Percentiles rank a stretch among this genome's conserved stretches.
Conservation (phyloP, 768 basidiomycete genomes). For the Mycena chlorophos region DNA sequence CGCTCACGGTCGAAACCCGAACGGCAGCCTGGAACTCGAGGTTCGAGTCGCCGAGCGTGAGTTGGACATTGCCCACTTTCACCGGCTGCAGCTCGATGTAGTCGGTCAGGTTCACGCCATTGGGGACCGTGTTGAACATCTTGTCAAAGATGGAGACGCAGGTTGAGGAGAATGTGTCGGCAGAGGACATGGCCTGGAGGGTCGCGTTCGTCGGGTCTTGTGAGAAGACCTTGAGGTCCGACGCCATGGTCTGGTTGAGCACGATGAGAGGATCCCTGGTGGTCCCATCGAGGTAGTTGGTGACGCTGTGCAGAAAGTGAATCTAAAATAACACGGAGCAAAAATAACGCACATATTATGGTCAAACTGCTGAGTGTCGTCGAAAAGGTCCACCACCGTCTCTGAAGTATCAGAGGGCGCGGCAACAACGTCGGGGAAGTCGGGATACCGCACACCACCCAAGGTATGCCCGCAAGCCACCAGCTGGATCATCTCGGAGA, state of each 20-base stretch:
- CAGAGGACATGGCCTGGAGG: constrained; percentile 4
- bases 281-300: constrained; percentile 40
- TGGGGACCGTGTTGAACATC: constrained; percentile 28
- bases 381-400: constrained; percentile 38
- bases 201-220: constrained; percentile 23
- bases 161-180: constrained; percentile 12
- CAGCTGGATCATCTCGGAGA: constrained; percentile 51
- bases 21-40: constrained; percentile 19
- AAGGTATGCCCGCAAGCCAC: constrained; percentile 54
- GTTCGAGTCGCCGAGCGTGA: constrained; percentile 12
- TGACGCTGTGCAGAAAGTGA: constrained; percentile 31
- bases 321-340: background rate
- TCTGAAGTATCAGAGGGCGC: constrained; percentile 29
- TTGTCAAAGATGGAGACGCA: constrained; percentile 22
- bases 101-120: constrained; percentile 21
- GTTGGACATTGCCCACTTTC: constrained; percentile 18
- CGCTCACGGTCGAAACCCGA: constrained; percentile 12
- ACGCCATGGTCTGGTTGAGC: constrained; percentile 36
- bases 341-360: constrained; percentile 14
- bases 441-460: constrained; percentile 47
- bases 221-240: constrained; percentile 32
- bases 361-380: constrained; percentile 31
- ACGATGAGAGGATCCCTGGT: constrained; percentile 42
- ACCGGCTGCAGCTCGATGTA: constrained; percentile 18
- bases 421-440: constrained; percentile 46